Evolutionary conservation across 805 yeast species (phyloP).

Genomic region (Zygosaccharomyces bailii): DNA sequence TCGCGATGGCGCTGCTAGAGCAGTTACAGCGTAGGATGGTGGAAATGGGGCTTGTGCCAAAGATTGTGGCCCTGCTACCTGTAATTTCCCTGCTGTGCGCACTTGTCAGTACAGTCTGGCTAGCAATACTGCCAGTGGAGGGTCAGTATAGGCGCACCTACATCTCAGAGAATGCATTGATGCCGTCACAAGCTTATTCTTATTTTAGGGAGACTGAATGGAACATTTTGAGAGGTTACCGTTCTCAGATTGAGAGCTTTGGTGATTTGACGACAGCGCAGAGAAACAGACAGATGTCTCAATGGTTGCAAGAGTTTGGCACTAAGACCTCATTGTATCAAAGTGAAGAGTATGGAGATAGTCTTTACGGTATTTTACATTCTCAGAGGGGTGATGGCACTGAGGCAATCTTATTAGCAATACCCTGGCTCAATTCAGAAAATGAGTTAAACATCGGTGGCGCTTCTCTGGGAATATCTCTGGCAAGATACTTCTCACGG

Average conservation of each 20-base stretch:
- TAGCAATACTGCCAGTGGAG: constrained; percentile 62
- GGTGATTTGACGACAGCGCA: constrained; percentile 22
- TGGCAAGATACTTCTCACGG: constrained; percentile 75
- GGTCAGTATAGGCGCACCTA: constrained; percentile 84
- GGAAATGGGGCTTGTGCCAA: constrained; percentile 46
- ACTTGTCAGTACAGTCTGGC: constrained; percentile 50
- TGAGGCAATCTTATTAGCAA: constrained; percentile 85
- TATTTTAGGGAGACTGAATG: constrained; percentile 93
- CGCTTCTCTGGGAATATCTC: constrained; percentile 62
- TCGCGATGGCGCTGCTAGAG: constrained; percentile 26
- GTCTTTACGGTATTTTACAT: constrained; percentile 76
- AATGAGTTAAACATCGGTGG: constrained; percentile 75
- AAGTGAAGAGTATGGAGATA: constrained; percentile 42
- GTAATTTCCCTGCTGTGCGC: constrained; percentile 42
- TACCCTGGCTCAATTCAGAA: constrained; percentile 79
- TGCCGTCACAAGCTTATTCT: constrained; percentile 94
- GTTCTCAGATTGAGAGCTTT: constrained; percentile 44
- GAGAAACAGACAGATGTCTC: constrained; percentile 46
- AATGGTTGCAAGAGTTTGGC: constrained; percentile 72
- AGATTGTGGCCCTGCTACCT: constrained; percentile 43
- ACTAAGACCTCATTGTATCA: constrained; percentile 54
- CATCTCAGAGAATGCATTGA: constrained; percentile 90
- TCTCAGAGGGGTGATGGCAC: constrained; percentile 96
- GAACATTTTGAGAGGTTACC: constrained; percentile 83
- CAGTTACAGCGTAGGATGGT: constrained; percentile 42